These are phyloP conservation scores for Euphorbia tirucalli DNA, from an alignment of 345 rosid genomes.

Conservation along the genomic window DNA sequence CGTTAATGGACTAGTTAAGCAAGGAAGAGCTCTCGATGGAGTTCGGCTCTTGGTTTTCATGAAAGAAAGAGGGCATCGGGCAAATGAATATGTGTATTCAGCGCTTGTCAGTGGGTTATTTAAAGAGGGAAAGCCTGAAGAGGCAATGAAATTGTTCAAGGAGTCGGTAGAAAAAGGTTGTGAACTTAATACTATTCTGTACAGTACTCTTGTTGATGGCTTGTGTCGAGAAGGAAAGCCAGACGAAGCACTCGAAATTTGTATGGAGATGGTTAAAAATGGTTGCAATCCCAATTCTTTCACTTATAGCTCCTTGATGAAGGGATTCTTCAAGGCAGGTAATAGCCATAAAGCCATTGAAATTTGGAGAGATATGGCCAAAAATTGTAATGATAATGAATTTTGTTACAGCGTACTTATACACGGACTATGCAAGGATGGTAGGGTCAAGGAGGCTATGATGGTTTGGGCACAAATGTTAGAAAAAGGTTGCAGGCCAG, in stretches of 20 bases:
- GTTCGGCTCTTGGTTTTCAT: constrained; percentile 45
- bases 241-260: constrained; percentile 57
- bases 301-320: constrained; percentile 87
- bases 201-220: constrained; percentile 74
- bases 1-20: constrained; percentile 79
- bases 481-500: constrained; percentile 64
- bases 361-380: constrained; percentile 70
- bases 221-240: constrained; percentile 67
- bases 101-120: constrained; percentile 75
- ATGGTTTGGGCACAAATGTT: constrained; percentile 76
- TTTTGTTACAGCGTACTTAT: constrained; percentile 75
- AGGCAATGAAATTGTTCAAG: constrained; percentile 62
- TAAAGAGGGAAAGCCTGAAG: constrained; percentile 65
- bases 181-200: constrained; percentile 55
- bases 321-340: constrained; percentile 64
- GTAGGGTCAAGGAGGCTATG: constrained; percentile 61
- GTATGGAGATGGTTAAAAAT: constrained; percentile 50
- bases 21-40: constrained; percentile 58
- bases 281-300: constrained; percentile 73
- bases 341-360: constrained; percentile 59
- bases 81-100: constrained; percentile 67
- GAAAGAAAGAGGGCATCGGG: constrained; percentile 71
- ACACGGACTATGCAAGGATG: constrained; percentile 70
- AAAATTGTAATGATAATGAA: constrained; percentile 40
- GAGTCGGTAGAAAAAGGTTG: constrained; percentile 56